phyloP scores from a whole-genome alignment of 1,284 basidiomycete species.

The Heterobasidion irregulare region DNA sequence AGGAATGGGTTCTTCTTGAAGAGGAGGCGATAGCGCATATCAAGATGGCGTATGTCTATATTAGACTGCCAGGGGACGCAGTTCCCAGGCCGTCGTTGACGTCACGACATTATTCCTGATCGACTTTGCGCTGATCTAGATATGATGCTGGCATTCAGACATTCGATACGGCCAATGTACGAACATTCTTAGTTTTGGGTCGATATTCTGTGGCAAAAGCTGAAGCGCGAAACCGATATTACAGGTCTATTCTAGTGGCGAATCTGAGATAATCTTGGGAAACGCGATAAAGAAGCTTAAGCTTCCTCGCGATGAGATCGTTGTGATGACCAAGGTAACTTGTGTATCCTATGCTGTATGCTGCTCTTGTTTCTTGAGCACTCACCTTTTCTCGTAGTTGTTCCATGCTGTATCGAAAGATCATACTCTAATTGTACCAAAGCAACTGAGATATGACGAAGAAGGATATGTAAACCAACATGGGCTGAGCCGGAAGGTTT shows the following conservation, averaged over 20 bases:
- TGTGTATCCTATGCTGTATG: too few relatives aligned
- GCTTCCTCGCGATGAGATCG: constrained; percentile 70
- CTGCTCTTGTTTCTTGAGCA: background rate
- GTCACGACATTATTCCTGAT: background rate
- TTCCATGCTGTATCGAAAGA: background rate
- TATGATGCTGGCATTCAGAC: constrained; percentile 11
- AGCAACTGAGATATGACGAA: background rate
- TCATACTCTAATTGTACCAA: background rate
- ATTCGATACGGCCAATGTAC: constrained; percentile 12
- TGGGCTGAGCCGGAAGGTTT: background rate
- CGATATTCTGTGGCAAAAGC: background rate
- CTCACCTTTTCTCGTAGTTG: background rate
- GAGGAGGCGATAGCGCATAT: constrained; percentile 50
- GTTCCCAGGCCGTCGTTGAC: too few relatives aligned
- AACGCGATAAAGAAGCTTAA: constrained; percentile 69
- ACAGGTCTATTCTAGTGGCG: constrained; percentile 55
- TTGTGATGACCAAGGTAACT: constrained; percentile 68
- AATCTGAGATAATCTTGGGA: constrained; percentile 70
- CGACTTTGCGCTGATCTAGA: background rate
- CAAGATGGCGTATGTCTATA: constrained; percentile 33
- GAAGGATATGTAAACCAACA: constrained; percentile 1
- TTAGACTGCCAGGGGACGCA: background rate
- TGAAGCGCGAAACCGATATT: background rate
- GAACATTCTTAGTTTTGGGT: background rate
- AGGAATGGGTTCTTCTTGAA: constrained; percentile 45